Conservation (phyloP, 352 stramenopile genomes). For the Globisporangium canariense region DNA sequence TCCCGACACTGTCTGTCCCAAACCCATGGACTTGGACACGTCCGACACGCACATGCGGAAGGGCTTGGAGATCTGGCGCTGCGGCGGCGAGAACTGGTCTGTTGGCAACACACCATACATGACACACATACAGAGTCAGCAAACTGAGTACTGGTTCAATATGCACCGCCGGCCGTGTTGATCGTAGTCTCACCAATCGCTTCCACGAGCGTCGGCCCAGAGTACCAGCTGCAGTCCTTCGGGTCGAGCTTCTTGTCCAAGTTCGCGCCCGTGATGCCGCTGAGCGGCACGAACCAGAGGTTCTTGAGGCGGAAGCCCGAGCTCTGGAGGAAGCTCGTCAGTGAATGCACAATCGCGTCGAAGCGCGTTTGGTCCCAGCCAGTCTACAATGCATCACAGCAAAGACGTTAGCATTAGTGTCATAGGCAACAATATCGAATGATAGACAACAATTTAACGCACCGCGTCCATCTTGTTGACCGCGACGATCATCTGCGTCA, state of each 20-base stretch:
- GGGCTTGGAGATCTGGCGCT: conserved; percentile 76
- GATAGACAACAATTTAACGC: neutral
- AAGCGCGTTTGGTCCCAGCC: conserved; percentile 81
- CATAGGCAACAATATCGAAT: neutral
- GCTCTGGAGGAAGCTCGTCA: conserved; percentile 72
- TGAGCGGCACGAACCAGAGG: conserved; percentile 84
- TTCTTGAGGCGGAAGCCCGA: conserved; percentile 81
- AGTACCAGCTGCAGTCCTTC: conserved; percentile 70
- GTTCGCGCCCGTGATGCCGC: conserved; percentile 84
- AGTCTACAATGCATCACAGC: conserved; percentile 17
- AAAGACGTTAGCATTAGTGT: neutral
- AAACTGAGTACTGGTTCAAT: neutral
- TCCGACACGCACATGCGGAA: conserved; percentile 87
- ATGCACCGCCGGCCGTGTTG: neutral
- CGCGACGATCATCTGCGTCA: conserved; percentile 94
- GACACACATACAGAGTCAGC: conserved; percentile 12
- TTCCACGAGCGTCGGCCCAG: conserved; percentile 71
- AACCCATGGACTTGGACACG: conserved; percentile 82
- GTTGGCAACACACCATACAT: neutral
- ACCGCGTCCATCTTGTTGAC: conserved; percentile 98
- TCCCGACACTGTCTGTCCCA: conserved; percentile 78
- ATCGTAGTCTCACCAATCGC: conserved; percentile 49
- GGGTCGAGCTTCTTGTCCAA: conserved; percentile 54
- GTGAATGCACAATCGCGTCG: conserved; percentile 65
- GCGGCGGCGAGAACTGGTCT: conserved; percentile 74